Evolutionary conservation across 176 grass and related monocot species (phyloP).

Genomic region (Musa troglodytarum): DNA sequence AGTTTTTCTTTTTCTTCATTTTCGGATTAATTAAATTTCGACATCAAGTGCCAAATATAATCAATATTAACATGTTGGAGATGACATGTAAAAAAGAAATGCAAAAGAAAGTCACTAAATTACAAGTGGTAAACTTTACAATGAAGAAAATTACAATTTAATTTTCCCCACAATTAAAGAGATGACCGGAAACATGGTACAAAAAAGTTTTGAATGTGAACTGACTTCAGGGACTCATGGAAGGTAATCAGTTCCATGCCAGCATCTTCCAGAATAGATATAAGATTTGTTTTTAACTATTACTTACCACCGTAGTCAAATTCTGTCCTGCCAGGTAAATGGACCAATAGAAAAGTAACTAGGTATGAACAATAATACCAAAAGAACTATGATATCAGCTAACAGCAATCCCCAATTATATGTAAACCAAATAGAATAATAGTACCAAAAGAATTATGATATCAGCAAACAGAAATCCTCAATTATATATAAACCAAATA

Average conservation of each 20-base stretch:
- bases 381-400: not conserved
- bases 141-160: too few species aligned
- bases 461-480: not conserved
- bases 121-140: too few species aligned
- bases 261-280: not conserved
- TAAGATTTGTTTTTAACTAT: too few species aligned
- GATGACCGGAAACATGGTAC: not conserved
- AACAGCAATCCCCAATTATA: not conserved
- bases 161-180: not conserved
- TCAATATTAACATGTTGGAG: too few species aligned
- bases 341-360: too few species aligned
- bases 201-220: not conserved
- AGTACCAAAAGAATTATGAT: not conserved
- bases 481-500: not conserved
- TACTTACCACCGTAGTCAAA: too few species aligned
- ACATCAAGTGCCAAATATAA: not conserved
- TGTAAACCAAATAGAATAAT: not conserved
- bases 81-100: too few species aligned
- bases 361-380: too few species aligned
- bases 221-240: not conserved
- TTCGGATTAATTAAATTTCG: conserved; percentile 7
- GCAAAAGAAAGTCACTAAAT: too few species aligned
- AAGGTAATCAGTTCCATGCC: not conserved
- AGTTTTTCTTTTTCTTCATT: too few species aligned
- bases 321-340: too few species aligned